Evolutionary conservation across 495 filamentous ascomycete species (phyloP), one percentile per base, ranked within the genome.

Genomic region (Penicillium antarcticum): DNA sequence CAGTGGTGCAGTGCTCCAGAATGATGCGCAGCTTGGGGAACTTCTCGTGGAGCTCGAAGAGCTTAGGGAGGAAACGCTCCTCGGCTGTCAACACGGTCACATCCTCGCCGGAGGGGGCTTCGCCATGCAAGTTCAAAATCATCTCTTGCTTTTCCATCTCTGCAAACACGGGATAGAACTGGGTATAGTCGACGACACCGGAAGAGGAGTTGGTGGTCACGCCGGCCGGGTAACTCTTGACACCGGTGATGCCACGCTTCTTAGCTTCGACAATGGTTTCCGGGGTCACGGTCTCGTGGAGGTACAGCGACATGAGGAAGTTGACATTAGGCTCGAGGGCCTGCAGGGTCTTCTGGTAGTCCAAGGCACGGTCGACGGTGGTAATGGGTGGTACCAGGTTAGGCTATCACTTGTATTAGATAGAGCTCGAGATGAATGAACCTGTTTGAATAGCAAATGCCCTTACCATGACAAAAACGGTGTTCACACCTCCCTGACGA

Each of bases 251-350:
- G 12, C 72, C 73, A 23, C 69, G 66, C 65, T 73, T 65, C 60
- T 84, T 85, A 21, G 90, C 91, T 57, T 87, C 82, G 38, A 78
- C 76, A 49, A 97, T 89, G 11, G 83, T 83, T 31, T 87, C 86
- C 5, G 91, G 87, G 3, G 87, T 95, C 42, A 96, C 80, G 23
- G 74, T 80, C 39, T 86, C 77, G 60, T 89, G 85, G 32, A 95
- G 81, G 65, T 94, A 97, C 21, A 97, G 78, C 4, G 89, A 87
- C 91, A 97, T 95, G 48, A 96, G 80, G 62, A 83, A 96, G 48
- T 79, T 84, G 37, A 96, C 85, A 32, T 80, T 78, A 0, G 86
- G 85, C 42, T 87, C 87, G 56, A 92, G 72, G 44, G 78, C 74
- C 56, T 80, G 71, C 42, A 97, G 78, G 8, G 75, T 74, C 44